These are phyloP conservation scores for Quercus alba DNA, from an alignment of 306 rosid genomes.

Conservation along the genomic window DNA sequence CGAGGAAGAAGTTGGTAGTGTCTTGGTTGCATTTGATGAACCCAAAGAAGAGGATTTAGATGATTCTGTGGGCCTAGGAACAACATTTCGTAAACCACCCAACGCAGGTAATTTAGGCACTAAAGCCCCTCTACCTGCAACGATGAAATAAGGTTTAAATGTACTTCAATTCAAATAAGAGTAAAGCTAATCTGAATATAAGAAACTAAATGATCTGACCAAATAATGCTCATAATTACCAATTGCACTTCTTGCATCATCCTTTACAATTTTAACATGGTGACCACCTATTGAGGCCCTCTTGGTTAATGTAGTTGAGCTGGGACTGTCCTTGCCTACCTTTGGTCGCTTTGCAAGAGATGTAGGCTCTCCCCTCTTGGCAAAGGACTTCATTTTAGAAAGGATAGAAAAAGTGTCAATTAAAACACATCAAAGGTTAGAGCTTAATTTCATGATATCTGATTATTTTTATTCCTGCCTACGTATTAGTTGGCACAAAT, in stretches of 20 bases:
- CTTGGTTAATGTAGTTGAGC: slow-evolving; percentile 50
- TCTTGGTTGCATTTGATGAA: slow-evolving; percentile 40
- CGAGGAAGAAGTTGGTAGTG: slow-evolving; percentile 40
- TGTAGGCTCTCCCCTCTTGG: slow-evolving; percentile 40
- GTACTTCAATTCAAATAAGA: slow-evolving; percentile 15
- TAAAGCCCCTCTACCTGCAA: slow-evolving; percentile 56
- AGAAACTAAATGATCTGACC: slow-evolving; percentile 9
- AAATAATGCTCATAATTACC: slow-evolving; percentile 48
- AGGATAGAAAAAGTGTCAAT: slow-evolving; percentile 16
- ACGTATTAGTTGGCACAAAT: not conserved
- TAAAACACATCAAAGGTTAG: not conserved
- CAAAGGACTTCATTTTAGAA: slow-evolving; percentile 40
- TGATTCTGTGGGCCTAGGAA: slow-evolving; percentile 34
- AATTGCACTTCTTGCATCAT: slow-evolving; percentile 38
- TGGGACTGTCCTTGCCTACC: slow-evolving; percentile 48
- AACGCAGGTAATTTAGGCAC: slow-evolving; percentile 39
- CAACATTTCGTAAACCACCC: slow-evolving; percentile 36
- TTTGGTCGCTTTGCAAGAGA: slow-evolving; percentile 53
- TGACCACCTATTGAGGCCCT: slow-evolving; percentile 60
- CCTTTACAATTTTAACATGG: slow-evolving; percentile 43
- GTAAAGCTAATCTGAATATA: not conserved
- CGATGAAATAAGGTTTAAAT: slow-evolving; percentile 5
- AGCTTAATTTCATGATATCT: slow-evolving; percentile 6
- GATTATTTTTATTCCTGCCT: not conserved
- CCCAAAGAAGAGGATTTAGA: slow-evolving; percentile 43